Base-by-base conservation (phyloP, 768 basidiomycete genomes). In the Kwoniella sp. region DNA sequence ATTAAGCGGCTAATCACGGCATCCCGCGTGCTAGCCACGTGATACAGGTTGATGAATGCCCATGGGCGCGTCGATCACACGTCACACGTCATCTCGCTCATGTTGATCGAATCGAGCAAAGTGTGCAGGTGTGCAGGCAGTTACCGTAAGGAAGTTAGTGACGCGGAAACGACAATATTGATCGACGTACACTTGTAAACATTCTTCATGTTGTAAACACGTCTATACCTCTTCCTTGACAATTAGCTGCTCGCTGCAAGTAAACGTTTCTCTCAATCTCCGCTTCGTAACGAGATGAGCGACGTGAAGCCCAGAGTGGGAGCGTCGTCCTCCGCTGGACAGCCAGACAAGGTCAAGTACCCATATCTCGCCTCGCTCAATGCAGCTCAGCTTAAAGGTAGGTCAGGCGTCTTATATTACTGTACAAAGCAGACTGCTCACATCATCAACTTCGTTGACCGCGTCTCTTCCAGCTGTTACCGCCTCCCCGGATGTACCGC, bases 401-500 rank as follows among this genome's bases (percentile, higher is more conserved):
- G 30, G 71, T 52, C 53, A 22, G 38, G n/a, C 12, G 5, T 38
- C 34, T 9, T 17, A 5, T 50, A 4, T 59, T 26, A 22, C 22
- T 50, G 26, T 17, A 13, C 20, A 31, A 23, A 38, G 60, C 38
- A 28, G 2, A 69, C 23, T 55, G 23, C 56, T 52, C 58, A 60
- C 20, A 30, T 47, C 37, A 23, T 11, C 31, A 20, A 8, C 34
- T 34, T 38, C 41, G 2, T 52, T 13, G 22, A n/a, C 1, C 34
- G 58, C 48, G 47, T 47, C n/a, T 22, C 22, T 17, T 34, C 11
- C 47, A 91, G 90, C 90, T 63, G 90, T 90, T 8, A 82, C 84
- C 58, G 87, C 88, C 76, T 82, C 85, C 2, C 88, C 89, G 12
- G 66, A 83, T 22, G 78, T 84, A 47, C 88, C 90, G 1, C 81